Evolutionary conservation across 176 grass and related monocot genomes (phyloP).

Genomic region (Chrysopogon serrulatus): DNA sequence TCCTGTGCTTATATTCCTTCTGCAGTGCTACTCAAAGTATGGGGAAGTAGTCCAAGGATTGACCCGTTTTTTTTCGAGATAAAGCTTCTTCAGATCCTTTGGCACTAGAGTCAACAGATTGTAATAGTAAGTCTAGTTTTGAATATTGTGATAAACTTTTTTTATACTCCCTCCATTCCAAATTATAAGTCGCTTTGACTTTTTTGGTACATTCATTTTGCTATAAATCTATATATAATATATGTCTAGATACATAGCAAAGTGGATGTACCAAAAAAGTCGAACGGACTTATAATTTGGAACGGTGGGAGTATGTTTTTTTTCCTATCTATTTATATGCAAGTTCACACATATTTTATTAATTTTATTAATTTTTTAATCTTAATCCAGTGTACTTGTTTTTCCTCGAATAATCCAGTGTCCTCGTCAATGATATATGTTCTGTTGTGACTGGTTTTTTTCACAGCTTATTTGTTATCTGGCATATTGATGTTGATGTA

Average conservation of each 20-base stretch:
- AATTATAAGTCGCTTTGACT: too few species aligned
- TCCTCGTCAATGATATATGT: background rate
- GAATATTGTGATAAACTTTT: constrained; percentile 18
- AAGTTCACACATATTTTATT: background rate
- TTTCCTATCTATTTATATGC: background rate
- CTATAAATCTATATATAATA: too few species aligned
- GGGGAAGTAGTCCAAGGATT: constrained; percentile 79
- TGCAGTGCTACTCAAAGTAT: constrained; percentile 86
- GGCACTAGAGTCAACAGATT: constrained; percentile 46
- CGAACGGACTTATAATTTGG: too few species aligned
- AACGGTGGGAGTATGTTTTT: too few species aligned
- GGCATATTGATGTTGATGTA: background rate
- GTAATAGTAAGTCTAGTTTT: constrained; percentile 37
- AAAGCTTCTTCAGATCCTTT: constrained; percentile 48
- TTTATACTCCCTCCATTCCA: too few species aligned
- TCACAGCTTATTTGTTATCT: background rate
- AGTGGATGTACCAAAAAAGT: too few species aligned
- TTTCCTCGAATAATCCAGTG: constrained; percentile 3
- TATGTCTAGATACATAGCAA: too few species aligned
- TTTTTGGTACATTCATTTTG: too few species aligned
- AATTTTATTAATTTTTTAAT: background rate
- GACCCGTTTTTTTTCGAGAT: constrained; percentile 86
- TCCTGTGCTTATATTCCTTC: constrained; percentile 24
- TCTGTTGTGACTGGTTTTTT: constrained; percentile 4
- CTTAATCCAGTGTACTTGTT: background rate